These are phyloP conservation scores for Saururus chinensis DNA, from an alignment of 164 flowering plant species.

Conservation along the genomic window DNA sequence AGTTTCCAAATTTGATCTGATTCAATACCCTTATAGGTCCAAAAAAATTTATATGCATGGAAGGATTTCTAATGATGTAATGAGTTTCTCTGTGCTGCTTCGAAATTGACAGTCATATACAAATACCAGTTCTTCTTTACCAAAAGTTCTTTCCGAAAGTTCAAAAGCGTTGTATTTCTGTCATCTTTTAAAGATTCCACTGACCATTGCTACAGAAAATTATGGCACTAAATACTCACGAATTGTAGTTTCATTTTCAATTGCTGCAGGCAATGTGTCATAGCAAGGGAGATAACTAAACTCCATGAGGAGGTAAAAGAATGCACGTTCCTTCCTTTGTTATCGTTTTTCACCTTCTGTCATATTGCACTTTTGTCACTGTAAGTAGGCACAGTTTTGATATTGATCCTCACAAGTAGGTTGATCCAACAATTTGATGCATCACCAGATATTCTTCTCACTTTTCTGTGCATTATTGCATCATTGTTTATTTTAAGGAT, in stretches of 20 bases:
- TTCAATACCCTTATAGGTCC: too few relatives aligned
- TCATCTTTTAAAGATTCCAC: too few relatives aligned
- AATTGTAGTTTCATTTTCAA: neutral
- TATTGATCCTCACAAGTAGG: neutral
- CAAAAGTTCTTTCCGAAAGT: too few relatives aligned
- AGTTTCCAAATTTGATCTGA: too few relatives aligned
- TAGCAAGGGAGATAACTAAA: conserved; percentile 91
- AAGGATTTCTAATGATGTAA: too few relatives aligned
- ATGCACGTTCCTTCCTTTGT: neutral
- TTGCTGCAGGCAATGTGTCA: conserved; percentile 67
- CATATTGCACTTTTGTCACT: neutral
- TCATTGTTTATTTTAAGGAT: neutral
- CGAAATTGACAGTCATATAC: too few relatives aligned
- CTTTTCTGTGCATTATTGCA: neutral
- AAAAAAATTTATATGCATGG: too few relatives aligned
- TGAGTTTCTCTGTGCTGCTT: too few relatives aligned
- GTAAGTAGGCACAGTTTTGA: neutral
- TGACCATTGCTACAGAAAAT: neutral
- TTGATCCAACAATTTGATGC: neutral
- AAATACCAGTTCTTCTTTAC: too few relatives aligned
- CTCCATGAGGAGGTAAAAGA: conserved; percentile 76
- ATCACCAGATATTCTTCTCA: neutral
- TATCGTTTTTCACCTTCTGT: too few relatives aligned
- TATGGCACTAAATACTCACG: neutral
- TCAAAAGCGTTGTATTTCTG: too few relatives aligned